Conservation (phyloP, 2,329 filamentous ascomycete genomes). For the Stagonosporopsis cucurbitacearum region DNA sequence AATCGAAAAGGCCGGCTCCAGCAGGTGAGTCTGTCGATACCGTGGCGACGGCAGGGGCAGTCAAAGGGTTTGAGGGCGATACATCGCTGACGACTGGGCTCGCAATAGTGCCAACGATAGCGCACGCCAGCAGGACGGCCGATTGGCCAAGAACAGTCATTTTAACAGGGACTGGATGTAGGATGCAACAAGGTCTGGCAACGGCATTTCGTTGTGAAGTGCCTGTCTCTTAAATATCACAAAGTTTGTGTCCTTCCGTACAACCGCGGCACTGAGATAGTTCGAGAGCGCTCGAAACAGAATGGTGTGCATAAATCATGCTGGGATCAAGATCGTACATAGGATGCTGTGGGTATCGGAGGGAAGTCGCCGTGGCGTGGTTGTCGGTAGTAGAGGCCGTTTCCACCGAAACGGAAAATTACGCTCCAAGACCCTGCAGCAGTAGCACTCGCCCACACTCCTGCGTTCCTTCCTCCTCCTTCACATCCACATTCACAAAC, state of each 20-base stretch:
- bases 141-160: constrained; percentile 11
- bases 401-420: background rate
- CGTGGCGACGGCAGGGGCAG: constrained; percentile 18
- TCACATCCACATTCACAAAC: too few species aligned
- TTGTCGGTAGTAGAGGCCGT: background rate
- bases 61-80: background rate
- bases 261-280: background rate
- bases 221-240: background rate
- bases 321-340: background rate
- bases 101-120: constrained; percentile 6
- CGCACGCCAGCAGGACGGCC: constrained; percentile 5
- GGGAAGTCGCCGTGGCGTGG: background rate
- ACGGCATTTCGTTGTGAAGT: background rate
- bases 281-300: background rate
- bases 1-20: constrained; percentile 16
- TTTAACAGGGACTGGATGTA: background rate
- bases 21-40: constrained; percentile 17
- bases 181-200: background rate
- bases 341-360: background rate
- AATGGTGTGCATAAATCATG: background rate
- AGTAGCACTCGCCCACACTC: background rate
- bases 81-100: constrained; percentile 8
- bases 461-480: too few species aligned
- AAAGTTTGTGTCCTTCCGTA: background rate
- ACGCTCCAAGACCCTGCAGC: background rate